Evolutionary conservation across 495 filamentous ascomycete genomes (phyloP), one percentile per base, ranked within the genome.

Genomic region (Thermochaetoides thermophila): DNA sequence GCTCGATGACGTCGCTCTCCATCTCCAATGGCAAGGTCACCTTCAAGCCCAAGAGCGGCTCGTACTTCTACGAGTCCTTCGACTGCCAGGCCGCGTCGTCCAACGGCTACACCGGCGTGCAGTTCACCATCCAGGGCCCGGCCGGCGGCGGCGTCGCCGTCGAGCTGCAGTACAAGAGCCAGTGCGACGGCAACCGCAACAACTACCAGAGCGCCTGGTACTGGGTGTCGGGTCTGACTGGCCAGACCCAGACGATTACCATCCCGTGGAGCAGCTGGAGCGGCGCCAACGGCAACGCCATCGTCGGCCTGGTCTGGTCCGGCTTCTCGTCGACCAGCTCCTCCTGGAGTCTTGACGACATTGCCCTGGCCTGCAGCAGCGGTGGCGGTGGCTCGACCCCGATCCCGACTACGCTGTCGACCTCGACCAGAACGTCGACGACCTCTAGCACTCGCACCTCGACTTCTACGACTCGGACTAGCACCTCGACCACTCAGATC

Each of bases 1-100:
- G 61, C 2, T 57, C 60, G 27, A 71, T 73, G 60, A 57, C 52
- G 29, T 52, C 56, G 11, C 66, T 71, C 42, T 57, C 59, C 29
- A 58, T 53, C 10, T 50, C 52, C 15, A 56, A 53, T 15, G 56
- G 61, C 32, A 52, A 59, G 39, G 59, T 74, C 3, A 57, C 59
- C 7, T 74, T 76, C 46, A 64, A 59, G 4, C 67, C 67, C 7
- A 64, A 57, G 19, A 38, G 56, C 28, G 35, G 36, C 7, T 66
- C 65, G n/a, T 76, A 76, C 44, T 68, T 73, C 38, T 74, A 74
- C 35, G 69, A 71, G 36, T 61, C 59, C 8, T 67, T 74, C 34
- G 39, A 47, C 7, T 76, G 71, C 43, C 46, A 65, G 27, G 52
- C 58, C 24, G 57, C 62, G 23, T 42, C 47, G 7, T 55, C 58